Evolutionary conservation across 208 protist species (phyloP).

Genomic region (Trypanosoma platydactyli): DNA sequence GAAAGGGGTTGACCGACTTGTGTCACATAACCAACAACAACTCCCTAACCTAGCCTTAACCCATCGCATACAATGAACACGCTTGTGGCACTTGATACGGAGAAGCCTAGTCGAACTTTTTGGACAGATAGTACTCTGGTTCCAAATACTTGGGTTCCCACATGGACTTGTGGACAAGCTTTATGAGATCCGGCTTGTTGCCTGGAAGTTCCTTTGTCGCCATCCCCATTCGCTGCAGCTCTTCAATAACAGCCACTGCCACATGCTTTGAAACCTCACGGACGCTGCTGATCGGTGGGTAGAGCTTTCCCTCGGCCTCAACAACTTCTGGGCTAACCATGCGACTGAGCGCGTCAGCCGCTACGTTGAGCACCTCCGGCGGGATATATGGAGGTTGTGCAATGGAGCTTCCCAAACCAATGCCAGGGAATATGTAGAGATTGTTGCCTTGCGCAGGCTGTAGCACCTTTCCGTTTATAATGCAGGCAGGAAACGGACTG

Average conservation of each 20-base stretch:
- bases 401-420: conserved; percentile 90
- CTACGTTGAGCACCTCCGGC: conserved; percentile 82
- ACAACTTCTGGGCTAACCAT: conserved; percentile 32
- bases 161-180: conserved; percentile 45
- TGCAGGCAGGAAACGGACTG: conserved; percentile 93
- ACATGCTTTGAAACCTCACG: conserved; percentile 48
- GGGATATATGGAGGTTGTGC: conserved; percentile 83
- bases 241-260: conserved; percentile 44
- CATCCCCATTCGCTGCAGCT: conserved; percentile 46
- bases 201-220: conserved; percentile 39
- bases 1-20: no score
- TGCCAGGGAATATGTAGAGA: conserved; percentile 95
- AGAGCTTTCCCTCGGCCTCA: conserved; percentile 37
- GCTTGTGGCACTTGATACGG: no score
- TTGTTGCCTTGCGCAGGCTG: conserved; percentile 97
- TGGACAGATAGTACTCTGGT: conserved; percentile 63
- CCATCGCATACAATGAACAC: not conserved
- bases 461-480: conserved; percentile 78
- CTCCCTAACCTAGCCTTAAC: no score
- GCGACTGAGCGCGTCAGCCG: conserved; percentile 67
- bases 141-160: conserved; percentile 50
- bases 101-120: conserved; percentile 31
- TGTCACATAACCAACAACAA: no score
- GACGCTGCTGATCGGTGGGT: conserved; percentile 52
- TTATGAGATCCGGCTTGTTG: conserved; percentile 39